Conservation (phyloP, 371 early-diverging fungal genomes). For the Dichotomocladium elegans region DNA sequence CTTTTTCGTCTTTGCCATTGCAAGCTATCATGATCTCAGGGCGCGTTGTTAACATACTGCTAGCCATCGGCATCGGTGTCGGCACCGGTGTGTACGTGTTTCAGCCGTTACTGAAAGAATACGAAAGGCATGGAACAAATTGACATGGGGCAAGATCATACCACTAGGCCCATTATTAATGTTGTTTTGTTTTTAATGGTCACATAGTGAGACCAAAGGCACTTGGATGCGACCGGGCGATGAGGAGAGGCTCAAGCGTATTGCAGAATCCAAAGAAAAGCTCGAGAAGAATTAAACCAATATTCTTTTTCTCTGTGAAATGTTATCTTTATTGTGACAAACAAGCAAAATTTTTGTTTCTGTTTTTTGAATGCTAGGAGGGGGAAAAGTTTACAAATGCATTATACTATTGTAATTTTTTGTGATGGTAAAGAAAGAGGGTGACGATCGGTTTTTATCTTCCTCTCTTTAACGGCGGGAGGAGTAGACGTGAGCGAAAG, state of each 20-base stretch:
- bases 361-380: too few relatives aligned
- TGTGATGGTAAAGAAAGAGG: neutral
- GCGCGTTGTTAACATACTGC: conserved; percentile 18
- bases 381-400: neutral
- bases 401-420: neutral
- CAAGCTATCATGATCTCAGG: conserved; percentile 1
- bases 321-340: neutral
- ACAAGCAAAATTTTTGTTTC: neutral
- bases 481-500: conserved; percentile 67
- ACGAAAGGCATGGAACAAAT: too few relatives aligned
- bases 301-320: too few relatives aligned
- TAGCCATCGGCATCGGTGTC: conserved; percentile 40
- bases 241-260: conserved; percentile 18
- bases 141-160: conserved; percentile 26
- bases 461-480: conserved; percentile 44
- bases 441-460: too few relatives aligned
- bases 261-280: neutral
- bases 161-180: neutral
- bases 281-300: neutral
- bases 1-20: neutral
- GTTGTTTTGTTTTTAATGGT: neutral
- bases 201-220: conserved; percentile 35
- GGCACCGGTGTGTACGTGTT: conserved; percentile 44
- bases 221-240: conserved; percentile 44
- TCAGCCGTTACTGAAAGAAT: conserved; percentile 41